Evolutionary conservation across 2,329 filamentous ascomycete genomes (phyloP).

Genomic region (Botrytis hyacinthi): DNA sequence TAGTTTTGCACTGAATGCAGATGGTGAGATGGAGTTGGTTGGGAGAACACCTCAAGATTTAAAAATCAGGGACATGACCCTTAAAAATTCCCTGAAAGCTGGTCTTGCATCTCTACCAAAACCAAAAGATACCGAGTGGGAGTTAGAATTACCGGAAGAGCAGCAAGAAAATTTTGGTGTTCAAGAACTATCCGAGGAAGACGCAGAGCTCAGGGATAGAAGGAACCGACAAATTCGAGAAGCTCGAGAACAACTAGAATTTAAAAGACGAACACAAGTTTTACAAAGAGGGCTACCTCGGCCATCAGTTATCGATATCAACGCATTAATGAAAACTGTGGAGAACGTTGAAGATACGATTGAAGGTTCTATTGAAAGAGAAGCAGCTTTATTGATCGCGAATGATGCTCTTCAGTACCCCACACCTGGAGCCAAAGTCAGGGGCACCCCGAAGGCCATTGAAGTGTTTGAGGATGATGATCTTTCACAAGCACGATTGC

Average conservation of each 20-base stretch:
- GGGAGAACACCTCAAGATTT: slow-evolving; percentile 76
- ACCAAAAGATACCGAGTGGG: slow-evolving; percentile 91
- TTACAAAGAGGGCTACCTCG: slow-evolving; percentile 81
- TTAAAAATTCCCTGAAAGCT: slow-evolving; percentile 66
- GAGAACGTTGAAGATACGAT: slow-evolving; percentile 60
- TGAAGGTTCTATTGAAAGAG: slow-evolving; percentile 68
- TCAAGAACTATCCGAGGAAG: slow-evolving; percentile 56
- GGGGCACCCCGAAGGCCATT: slow-evolving; percentile 58
- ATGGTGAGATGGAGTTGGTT: slow-evolving; percentile 62
- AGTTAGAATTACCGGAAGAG: slow-evolving; percentile 87
- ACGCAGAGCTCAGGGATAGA: slow-evolving; percentile 71
- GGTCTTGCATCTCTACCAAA: slow-evolving; percentile 82
- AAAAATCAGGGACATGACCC: slow-evolving; percentile 65
- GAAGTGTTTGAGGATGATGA: slow-evolving; percentile 67
- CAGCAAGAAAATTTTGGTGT: slow-evolving; percentile 55
- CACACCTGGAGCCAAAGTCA: slow-evolving; percentile 63
- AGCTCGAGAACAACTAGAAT: slow-evolving; percentile 68
- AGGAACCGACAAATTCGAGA: slow-evolving; percentile 72
- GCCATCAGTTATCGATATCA: slow-evolving; percentile 69
- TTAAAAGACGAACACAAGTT: slow-evolving; percentile 83
- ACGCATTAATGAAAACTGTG: slow-evolving; percentile 63
- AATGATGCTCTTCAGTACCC: slow-evolving; percentile 77
- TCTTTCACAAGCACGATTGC: slow-evolving; percentile 71
- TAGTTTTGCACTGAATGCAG: slow-evolving; percentile 76
- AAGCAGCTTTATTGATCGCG: slow-evolving; percentile 76